Evolutionary conservation across 768 basidiomycete species (phyloP).

Genomic region (Paxillus ammoniavirescens): DNA sequence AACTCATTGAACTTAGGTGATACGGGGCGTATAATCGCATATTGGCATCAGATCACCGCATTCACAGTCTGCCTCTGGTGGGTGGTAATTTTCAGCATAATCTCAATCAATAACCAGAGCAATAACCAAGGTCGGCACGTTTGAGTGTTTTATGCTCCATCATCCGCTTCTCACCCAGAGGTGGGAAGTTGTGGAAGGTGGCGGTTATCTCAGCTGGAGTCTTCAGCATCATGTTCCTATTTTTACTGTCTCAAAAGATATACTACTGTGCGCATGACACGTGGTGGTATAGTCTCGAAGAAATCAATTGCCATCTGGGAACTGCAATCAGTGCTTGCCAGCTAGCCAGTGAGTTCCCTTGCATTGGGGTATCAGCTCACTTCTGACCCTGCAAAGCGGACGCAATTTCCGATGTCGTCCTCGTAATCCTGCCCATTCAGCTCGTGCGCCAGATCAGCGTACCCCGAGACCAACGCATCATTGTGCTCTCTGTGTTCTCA

Average conservation of each 20-base stretch:
- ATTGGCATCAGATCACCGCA: constrained; percentile 1
- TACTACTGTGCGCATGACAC: constrained; percentile 5
- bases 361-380: neutral
- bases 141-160: constrained; percentile 9
- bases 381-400: constrained; percentile 2
- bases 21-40: constrained; percentile 2
- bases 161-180: constrained; percentile 4
- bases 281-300: neutral
- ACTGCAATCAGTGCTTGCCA: neutral
- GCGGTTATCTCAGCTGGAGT: neutral
- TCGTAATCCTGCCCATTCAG: constrained; percentile 5
- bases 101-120: neutral
- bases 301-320: constrained; percentile 3
- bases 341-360: constrained; percentile 3
- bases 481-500: constrained; percentile 8
- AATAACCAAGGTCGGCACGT: constrained; percentile 2
- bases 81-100: neutral
- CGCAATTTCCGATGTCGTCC: neutral
- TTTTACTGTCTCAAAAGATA: constrained; percentile 4
- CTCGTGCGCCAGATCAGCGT: constrained; percentile 6
- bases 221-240: constrained; percentile 2
- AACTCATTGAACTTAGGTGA: neutral
- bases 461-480: constrained; percentile 5
- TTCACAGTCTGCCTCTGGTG: constrained; percentile 10
- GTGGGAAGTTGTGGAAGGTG: neutral